Conservation (phyloP, 2,329 filamentous ascomycete species). For the Fusarium duplospermum region DNA sequence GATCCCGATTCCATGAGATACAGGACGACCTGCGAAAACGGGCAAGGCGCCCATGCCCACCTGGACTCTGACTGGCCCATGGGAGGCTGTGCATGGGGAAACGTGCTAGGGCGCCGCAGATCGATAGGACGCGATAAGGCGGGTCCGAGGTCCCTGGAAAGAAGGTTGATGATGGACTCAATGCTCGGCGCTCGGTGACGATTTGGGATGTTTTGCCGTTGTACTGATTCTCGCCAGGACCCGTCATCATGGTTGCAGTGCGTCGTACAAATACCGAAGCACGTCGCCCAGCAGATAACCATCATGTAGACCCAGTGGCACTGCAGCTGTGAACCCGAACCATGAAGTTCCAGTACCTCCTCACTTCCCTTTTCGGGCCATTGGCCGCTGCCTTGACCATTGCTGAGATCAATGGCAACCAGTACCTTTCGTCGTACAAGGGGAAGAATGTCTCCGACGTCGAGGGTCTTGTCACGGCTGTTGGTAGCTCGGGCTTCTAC, state of each 20-base stretch:
- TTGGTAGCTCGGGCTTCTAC: conserved; percentile 71
- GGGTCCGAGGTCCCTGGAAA: conserved; percentile 1
- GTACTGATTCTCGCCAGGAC: conserved; percentile 12
- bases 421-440: conserved; percentile 70
- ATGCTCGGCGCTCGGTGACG: conserved; percentile 28
- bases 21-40: conserved; percentile 43
- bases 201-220: conserved; percentile 27
- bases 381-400: conserved; percentile 59
- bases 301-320: conserved; percentile 2
- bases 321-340: conserved; percentile 18
- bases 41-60: conserved; percentile 31
- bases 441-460: conserved; percentile 68
- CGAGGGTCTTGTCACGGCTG: conserved; percentile 73
- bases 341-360: conserved; percentile 48
- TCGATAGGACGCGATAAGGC: conserved; percentile 40
- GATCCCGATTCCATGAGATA: conserved; percentile 11
- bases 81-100: conserved; percentile 38
- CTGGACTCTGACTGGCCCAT: conserved; percentile 30
- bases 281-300: conserved; percentile 1
- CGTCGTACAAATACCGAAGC: conserved; percentile 31
- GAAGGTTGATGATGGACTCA: conserved; percentile 16
- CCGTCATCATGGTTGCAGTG: neutral
- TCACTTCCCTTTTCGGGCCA: conserved; percentile 41
- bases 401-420: conserved; percentile 73
- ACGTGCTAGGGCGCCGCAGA: conserved; percentile 40